phyloP scores from a whole-genome alignment of 2,329 filamentous ascomycete species.

The Septoria linicola region DNA sequence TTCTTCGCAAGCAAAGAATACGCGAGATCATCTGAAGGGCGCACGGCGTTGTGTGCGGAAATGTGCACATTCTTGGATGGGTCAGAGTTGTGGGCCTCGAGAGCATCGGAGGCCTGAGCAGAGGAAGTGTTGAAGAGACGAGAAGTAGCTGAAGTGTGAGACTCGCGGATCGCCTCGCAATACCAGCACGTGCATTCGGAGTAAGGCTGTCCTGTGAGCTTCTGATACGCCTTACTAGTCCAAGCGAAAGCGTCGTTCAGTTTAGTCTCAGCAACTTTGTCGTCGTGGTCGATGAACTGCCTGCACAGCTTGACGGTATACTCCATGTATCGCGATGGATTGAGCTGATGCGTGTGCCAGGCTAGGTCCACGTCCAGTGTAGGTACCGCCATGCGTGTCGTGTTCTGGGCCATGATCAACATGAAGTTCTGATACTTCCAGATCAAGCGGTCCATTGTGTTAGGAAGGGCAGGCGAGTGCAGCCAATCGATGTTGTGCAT shows the following conservation, averaged over 20 bases:
- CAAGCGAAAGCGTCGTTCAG: conserved; percentile 67
- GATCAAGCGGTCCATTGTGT: conserved; percentile 65
- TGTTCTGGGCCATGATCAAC: conserved; percentile 54
- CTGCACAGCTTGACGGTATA: conserved; percentile 52
- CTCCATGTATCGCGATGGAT: conserved; percentile 60
- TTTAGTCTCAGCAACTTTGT: conserved; percentile 71
- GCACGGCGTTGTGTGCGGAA: conserved; percentile 69
- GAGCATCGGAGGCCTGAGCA: conserved; percentile 35
- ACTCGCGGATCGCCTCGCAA: conserved; percentile 68
- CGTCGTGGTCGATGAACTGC: conserved; percentile 76
- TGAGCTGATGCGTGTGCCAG: conserved; percentile 80
- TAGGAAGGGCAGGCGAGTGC: conserved; percentile 63
- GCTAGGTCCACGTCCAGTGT: conserved; percentile 73
- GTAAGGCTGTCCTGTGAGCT: conserved; percentile 64
- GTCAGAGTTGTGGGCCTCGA: conserved; percentile 49
- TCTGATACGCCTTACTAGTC: conserved; percentile 70
- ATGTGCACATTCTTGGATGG: conserved; percentile 65
- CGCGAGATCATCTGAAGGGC: conserved; percentile 28
- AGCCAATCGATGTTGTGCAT: conserved; percentile 78
- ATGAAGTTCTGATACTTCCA: conserved; percentile 66
- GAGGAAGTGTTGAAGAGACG: conserved; percentile 48
- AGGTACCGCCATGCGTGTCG: conserved; percentile 58
- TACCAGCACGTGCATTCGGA: conserved; percentile 81
- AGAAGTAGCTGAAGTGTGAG: conserved; percentile 52
- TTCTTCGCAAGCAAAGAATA: conserved; percentile 23